Evolutionary conservation across 805 yeast species (phyloP).

Genomic region (Metschnikowia santaceciliae): DNA sequence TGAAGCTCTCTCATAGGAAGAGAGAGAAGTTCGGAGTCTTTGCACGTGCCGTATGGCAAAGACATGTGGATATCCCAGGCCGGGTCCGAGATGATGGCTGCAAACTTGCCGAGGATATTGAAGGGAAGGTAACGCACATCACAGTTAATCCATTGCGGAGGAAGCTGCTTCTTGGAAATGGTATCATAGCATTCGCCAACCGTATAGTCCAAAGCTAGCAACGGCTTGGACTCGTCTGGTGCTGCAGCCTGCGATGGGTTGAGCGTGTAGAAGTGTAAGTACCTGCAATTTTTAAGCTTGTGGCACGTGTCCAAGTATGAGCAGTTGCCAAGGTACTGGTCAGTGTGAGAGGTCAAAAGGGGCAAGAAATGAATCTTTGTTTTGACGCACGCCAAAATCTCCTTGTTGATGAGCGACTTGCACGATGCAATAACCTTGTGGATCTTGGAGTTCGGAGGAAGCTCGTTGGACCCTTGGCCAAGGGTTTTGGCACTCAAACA

Average conservation of each 20-base stretch:
- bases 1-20: slow-evolving; percentile 68
- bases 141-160: slow-evolving; percentile 85
- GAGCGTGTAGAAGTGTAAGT: slow-evolving; percentile 67
- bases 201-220: slow-evolving; percentile 38
- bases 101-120: slow-evolving; percentile 69
- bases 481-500: slow-evolving; percentile 14
- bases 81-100: slow-evolving; percentile 84
- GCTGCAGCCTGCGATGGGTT: slow-evolving; percentile 28
- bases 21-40: slow-evolving; percentile 66
- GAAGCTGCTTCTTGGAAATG: slow-evolving; percentile 32
- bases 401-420: slow-evolving; percentile 13
- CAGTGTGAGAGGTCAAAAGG: slow-evolving; percentile 49
- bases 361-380: slow-evolving; percentile 29
- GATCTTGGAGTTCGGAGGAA: slow-evolving; percentile 15
- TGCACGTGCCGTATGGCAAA: slow-evolving; percentile 70
- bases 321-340: slow-evolving; percentile 75
- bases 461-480: slow-evolving; percentile 15
- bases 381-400: slow-evolving; percentile 12
- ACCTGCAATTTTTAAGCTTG: slow-evolving; percentile 74
- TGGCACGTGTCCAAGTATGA: slow-evolving; percentile 93
- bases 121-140: slow-evolving; percentile 77
- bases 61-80: slow-evolving; percentile 97
- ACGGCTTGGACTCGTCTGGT: slow-evolving; percentile 1
- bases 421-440: slow-evolving; percentile 15
- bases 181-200: slow-evolving; percentile 45